These are phyloP conservation scores for Scutellaria galericulata DNA, from an alignment of 257 asterid genomes.

Conservation along the genomic window DNA sequence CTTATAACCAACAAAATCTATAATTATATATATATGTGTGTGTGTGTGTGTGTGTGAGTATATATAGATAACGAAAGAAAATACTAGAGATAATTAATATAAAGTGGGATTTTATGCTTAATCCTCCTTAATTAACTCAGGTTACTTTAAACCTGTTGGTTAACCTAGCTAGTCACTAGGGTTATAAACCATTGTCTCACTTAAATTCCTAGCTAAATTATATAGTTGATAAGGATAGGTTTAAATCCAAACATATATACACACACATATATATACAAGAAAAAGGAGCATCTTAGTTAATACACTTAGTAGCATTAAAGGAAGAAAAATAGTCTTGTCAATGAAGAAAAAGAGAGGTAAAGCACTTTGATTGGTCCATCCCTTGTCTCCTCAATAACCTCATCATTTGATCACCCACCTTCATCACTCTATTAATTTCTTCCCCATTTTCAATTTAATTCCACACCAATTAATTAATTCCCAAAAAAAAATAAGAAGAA, in stretches of 20 bases:
- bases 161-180: slow-evolving; percentile 45
- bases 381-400: slow-evolving; percentile 57
- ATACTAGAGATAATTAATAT: slow-evolving; percentile 9
- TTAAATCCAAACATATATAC: neutral
- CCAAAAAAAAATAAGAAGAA: neutral
- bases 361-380: slow-evolving; percentile 77
- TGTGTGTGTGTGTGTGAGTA: too few relatives aligned
- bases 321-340: slow-evolving; percentile 55
- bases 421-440: slow-evolving; percentile 11
- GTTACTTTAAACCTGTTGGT: slow-evolving; percentile 39
- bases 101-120: slow-evolving; percentile 47
- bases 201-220: slow-evolving; percentile 38
- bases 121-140: slow-evolving; percentile 36
- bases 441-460: neutral
- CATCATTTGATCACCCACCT: slow-evolving; percentile 61
- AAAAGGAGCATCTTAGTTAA: slow-evolving; percentile 30
- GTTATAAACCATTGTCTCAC: slow-evolving; percentile 39
- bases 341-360: slow-evolving; percentile 58
- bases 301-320: slow-evolving; percentile 59
- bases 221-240: slow-evolving; percentile 48
- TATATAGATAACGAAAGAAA: neutral
- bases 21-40: neutral
- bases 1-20: neutral
- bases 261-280: slow-evolving; percentile 16
- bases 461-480: neutral